phyloP scores from a whole-genome alignment of 352 stramenopile genomes.

The Pythium volutum region DNA sequence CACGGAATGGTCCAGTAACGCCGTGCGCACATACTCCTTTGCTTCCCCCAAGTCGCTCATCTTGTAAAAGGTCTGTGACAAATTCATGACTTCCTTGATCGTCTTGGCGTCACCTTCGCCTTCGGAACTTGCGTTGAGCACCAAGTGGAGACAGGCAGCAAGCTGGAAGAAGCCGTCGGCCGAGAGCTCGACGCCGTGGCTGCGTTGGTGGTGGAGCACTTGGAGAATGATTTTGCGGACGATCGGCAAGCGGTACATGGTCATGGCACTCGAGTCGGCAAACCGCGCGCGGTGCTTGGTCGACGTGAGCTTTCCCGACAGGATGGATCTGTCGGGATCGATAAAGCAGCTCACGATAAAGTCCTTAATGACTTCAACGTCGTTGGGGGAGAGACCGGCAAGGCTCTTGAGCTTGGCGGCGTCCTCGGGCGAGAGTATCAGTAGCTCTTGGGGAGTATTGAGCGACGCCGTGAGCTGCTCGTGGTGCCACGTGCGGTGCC shows the following conservation, averaged over 20 bases:
- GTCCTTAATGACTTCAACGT: slow-evolving; percentile 84
- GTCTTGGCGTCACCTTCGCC: slow-evolving; percentile 54
- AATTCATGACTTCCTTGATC: slow-evolving; percentile 79
- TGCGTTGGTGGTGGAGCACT: slow-evolving; percentile 68
- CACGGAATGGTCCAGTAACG: slow-evolving; percentile 49
- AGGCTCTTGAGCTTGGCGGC: slow-evolving; percentile 45
- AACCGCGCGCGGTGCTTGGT: slow-evolving; percentile 67
- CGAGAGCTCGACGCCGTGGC: slow-evolving; percentile 53
- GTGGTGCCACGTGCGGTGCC: slow-evolving; percentile 70
- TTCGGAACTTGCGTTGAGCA: slow-evolving; percentile 64
- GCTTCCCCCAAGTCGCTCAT: neutral
- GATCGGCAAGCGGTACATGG: slow-evolving; percentile 67
- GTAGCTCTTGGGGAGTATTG: slow-evolving; percentile 46
- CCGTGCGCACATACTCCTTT: slow-evolving; percentile 61
- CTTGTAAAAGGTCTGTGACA: slow-evolving; percentile 81
- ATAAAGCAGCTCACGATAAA: slow-evolving; percentile 84
- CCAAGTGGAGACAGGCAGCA: slow-evolving; percentile 42
- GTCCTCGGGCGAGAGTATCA: slow-evolving; percentile 47
- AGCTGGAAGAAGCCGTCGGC: slow-evolving; percentile 55
- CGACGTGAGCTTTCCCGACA: slow-evolving; percentile 29
- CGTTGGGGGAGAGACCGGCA: slow-evolving; percentile 54
- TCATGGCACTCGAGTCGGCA: slow-evolving; percentile 46
- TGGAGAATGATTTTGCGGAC: slow-evolving; percentile 66
- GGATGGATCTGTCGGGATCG: slow-evolving; percentile 43
- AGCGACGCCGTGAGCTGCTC: slow-evolving; percentile 38